phyloP scores from a whole-genome alignment of 75 land plant species.

The Cunninghamia lanceolata region DNA sequence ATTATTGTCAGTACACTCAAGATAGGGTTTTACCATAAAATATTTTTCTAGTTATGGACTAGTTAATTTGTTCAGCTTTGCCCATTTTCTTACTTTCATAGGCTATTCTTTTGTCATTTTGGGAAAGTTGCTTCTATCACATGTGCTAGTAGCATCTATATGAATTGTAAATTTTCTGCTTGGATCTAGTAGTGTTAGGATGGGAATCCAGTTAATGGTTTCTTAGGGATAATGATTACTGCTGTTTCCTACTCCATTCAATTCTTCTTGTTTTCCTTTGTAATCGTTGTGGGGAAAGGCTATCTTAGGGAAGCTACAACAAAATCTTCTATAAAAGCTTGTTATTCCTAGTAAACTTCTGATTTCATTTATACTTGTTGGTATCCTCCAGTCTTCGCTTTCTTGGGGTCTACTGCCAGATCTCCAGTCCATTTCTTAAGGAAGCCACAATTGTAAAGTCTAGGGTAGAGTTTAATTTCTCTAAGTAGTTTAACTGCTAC shows the following conservation, averaged over 20 bases:
- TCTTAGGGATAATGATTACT: not conserved
- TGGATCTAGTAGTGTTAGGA: not conserved
- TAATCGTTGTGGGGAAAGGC: not conserved
- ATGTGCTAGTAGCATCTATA: too few relatives aligned
- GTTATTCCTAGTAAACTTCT: too few relatives aligned
- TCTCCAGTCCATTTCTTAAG: not conserved
- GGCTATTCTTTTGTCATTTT: not conserved
- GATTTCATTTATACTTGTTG: too few relatives aligned
- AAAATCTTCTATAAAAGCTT: not conserved
- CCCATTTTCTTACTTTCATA: too few relatives aligned
- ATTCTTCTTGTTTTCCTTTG: not conserved
- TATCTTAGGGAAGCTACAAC: not conserved
- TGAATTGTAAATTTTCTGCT: too few relatives aligned
- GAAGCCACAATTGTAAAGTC: not conserved
- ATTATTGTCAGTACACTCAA: not conserved
- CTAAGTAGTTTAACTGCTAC: too few relatives aligned
- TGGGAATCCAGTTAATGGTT: not conserved
- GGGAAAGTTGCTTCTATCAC: not conserved
- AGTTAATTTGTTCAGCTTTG: not conserved
- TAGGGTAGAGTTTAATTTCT: too few relatives aligned
- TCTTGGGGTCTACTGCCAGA: not conserved
- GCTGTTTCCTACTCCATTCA: not conserved
- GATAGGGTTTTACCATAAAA: not conserved
- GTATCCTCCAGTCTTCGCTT: not conserved
- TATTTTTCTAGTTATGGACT: not conserved